Evolutionary conservation across 352 stramenopile genomes (phyloP).

Genomic region (Globisporangium paddicum): DNA sequence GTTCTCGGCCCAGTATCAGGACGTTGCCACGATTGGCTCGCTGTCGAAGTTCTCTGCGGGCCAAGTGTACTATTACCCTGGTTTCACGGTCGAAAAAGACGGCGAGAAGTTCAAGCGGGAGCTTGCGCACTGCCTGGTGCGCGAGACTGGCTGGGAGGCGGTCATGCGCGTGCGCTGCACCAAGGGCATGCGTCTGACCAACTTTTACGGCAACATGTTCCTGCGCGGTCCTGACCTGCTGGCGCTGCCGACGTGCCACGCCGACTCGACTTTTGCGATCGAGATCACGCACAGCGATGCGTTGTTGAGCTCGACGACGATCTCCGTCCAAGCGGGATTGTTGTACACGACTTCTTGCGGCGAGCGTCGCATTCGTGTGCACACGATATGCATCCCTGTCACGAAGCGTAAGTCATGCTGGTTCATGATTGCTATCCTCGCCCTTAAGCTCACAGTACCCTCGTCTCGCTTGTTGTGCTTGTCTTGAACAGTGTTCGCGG

Average conservation of each 20-base stretch:
- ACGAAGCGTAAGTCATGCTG: slow-evolving; percentile 57
- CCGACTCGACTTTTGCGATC: slow-evolving; percentile 96
- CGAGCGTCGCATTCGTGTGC: slow-evolving; percentile 97
- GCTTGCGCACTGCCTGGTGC: slow-evolving; percentile 88
- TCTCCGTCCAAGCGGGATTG: slow-evolving; percentile 95
- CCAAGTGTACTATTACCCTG: slow-evolving; percentile 96
- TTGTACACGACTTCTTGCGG: slow-evolving; percentile 98
- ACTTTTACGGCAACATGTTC: slow-evolving; percentile 99
- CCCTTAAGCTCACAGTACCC: neutral
- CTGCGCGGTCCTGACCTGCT: slow-evolving; percentile 97
- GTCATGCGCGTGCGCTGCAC: slow-evolving; percentile 98
- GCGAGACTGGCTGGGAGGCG: slow-evolving; percentile 93
- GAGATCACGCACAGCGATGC: slow-evolving; percentile 97
- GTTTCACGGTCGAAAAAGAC: slow-evolving; percentile 90
- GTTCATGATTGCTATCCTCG: neutral
- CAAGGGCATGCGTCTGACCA: slow-evolving; percentile 95
- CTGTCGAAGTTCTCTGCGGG: slow-evolving; percentile 95
- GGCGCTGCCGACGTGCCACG: slow-evolving; percentile 94
- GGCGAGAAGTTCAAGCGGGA: slow-evolving; percentile 93
- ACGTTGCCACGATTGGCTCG: slow-evolving; percentile 94
- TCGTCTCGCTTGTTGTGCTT: neutral
- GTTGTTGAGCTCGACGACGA: slow-evolving; percentile 90
- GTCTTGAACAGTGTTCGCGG: slow-evolving; percentile 64
- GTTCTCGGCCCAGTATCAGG: slow-evolving; percentile 94
- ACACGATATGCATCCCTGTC: slow-evolving; percentile 95